Evolutionary conservation across 768 basidiomycete genomes (phyloP).

Genomic region (Pholiota molesta): DNA sequence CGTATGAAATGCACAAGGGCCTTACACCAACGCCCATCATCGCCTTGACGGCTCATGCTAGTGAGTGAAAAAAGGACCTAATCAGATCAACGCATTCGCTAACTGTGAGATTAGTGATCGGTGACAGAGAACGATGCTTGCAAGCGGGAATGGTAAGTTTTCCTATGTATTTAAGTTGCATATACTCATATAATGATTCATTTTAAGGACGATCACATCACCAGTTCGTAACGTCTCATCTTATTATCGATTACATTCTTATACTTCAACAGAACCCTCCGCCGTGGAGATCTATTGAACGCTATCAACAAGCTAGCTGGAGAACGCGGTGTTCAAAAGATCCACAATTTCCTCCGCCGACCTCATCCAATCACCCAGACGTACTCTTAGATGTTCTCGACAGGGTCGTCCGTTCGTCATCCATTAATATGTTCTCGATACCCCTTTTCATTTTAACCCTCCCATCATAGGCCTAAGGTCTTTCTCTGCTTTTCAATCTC

Average conservation of each 20-base stretch:
- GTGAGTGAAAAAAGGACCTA: constrained; percentile 49
- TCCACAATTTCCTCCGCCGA: constrained; percentile 36
- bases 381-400: constrained; percentile 19
- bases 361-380: constrained; percentile 30
- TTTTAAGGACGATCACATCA: constrained; percentile 71
- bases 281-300: constrained; percentile 78
- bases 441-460: background rate
- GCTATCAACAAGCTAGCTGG: constrained; percentile 81
- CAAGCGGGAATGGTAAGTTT: constrained; percentile 48
- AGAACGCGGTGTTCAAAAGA: constrained; percentile 52
- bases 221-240: constrained; percentile 51
- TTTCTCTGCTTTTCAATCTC: background rate
- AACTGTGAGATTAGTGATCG: constrained; percentile 67
- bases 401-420: background rate
- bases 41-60: constrained; percentile 96
- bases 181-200: background rate
- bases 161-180: background rate
- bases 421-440: background rate
- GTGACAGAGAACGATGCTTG: constrained; percentile 55
- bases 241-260: constrained; percentile 7
- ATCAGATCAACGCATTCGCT: constrained; percentile 8
- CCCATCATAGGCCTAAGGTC: background rate
- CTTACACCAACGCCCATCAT: constrained; percentile 87
- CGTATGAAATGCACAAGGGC: constrained; percentile 75
- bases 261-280: constrained; percentile 64